Evolutionary conservation across 2,329 filamentous ascomycete species (phyloP), one percentile per base, ranked within the genome.

Genomic region (Botrytis galanthina): DNA sequence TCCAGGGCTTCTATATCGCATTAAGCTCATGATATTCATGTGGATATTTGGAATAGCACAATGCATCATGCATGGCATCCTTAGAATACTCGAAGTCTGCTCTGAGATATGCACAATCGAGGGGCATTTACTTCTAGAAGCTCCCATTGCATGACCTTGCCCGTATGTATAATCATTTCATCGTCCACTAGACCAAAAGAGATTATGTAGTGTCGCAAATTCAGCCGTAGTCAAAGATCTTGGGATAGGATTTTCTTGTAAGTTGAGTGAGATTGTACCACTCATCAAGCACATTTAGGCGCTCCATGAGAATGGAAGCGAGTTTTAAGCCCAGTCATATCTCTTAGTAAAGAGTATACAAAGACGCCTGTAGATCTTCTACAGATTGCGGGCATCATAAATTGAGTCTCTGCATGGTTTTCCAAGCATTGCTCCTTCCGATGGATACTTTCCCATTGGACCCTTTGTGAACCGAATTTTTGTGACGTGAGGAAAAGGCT

Each of bases 381-480:
- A 48, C 61, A 72, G 57, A 51, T n/a, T 48, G 39, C 69, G 16
- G 69, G n/a, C 57, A 63, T 71, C 42, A 71, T 10, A 72, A 39
- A 72, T 72, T 67, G 70, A 67, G 42, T 18, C 44, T 71, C 46
- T 72, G 70, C 70, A 72, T 72, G 62, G 57, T 59, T 72, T 61
- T 42, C 61, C 70, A 61, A 72, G 29, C 44, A 67, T 59, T n/a
- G 35, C 20, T 35, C 29, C 66, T 39, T 69, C 54, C 10, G n/a
- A 42, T 57, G 46, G 60, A 59, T 26, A 44, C 70, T 67, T 66
- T 54, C 46, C 37, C 29, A 37, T 29, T 59, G 70, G 37, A 35
- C n/a, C 42, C 32, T n/a, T 32, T 9, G 20, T 46, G 35, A 39
- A 37, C 66, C 37, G 61, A 44, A 46, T 32, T 51, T 32, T 51